Evolutionary conservation across 1,139 yeast species (phyloP).

Genomic region (Yamadazyma aaseri): DNA sequence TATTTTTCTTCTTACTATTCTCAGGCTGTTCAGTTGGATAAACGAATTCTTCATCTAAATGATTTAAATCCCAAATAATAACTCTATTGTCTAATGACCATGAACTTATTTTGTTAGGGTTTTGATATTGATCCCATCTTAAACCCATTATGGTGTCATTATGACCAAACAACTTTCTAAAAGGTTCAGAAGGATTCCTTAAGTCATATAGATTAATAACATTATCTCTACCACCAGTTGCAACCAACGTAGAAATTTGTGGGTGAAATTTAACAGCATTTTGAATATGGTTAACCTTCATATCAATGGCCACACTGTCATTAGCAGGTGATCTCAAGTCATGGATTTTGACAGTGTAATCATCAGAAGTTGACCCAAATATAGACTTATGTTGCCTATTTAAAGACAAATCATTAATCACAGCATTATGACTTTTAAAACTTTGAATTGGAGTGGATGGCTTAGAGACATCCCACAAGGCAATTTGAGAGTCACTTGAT

Average conservation of each 20-base stretch:
- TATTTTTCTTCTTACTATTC: slow-evolving; percentile 17
- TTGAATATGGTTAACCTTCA: slow-evolving; percentile 45
- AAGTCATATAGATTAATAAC: slow-evolving; percentile 50
- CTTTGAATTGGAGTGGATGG: slow-evolving; percentile 43
- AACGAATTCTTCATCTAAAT: slow-evolving; percentile 43
- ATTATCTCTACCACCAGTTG: slow-evolving; percentile 56
- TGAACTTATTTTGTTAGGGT: slow-evolving; percentile 40
- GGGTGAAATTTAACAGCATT: slow-evolving; percentile 53
- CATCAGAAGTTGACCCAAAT: slow-evolving; percentile 76
- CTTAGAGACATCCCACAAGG: slow-evolving; percentile 62
- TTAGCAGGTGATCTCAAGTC: slow-evolving; percentile 53
- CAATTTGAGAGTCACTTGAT: slow-evolving; percentile 64
- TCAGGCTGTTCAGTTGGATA: slow-evolving; percentile 31
- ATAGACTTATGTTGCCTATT: slow-evolving; percentile 35
- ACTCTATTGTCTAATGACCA: slow-evolving; percentile 53
- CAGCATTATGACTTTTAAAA: slow-evolving; percentile 48
- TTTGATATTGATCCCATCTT: slow-evolving; percentile 35
- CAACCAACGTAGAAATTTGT: slow-evolving; percentile 40
- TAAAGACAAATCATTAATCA: slow-evolving; percentile 57
- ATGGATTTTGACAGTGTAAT: slow-evolving; percentile 60
- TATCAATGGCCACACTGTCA: slow-evolving; percentile 42
- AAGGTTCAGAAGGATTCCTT: slow-evolving; percentile 45
- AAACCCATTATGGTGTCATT: slow-evolving; percentile 40
- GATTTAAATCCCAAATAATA: slow-evolving; percentile 49
- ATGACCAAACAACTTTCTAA: slow-evolving; percentile 53